Percentiles rank a stretch among this genome's conserved stretches.
Evolutionary conservation across 441 rosid species (phyloP).

Genomic region (Manihot esculenta): DNA sequence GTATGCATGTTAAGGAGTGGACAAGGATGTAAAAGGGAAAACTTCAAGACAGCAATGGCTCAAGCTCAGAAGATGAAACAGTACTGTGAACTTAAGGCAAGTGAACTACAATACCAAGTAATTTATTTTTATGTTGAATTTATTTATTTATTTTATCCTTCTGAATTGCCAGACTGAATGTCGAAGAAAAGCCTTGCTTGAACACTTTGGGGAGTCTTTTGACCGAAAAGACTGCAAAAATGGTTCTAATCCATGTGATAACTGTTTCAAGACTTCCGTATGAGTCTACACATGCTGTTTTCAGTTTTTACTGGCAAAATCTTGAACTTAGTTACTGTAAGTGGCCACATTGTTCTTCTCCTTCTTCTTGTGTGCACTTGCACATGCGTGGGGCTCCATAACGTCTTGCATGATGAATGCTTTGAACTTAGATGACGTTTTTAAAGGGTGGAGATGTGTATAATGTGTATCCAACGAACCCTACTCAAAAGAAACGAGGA

Average conservation of each 20-base stretch:
- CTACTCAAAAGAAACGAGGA: neutral
- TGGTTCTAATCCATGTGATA: slow-evolving; percentile 80
- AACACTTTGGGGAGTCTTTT: slow-evolving; percentile 80
- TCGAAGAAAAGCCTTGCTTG: slow-evolving; percentile 76
- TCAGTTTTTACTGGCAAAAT: neutral
- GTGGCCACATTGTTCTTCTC: slow-evolving; percentile 6
- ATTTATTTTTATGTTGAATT: neutral
- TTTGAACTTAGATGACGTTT: neutral
- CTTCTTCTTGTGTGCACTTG: slow-evolving; percentile 1
- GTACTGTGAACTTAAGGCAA: slow-evolving; percentile 92
- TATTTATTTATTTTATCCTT: slow-evolving; percentile 13
- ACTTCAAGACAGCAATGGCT: slow-evolving; percentile 81
- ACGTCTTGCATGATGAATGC: neutral
- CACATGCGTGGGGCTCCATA: slow-evolving; percentile 4
- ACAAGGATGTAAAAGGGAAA: slow-evolving; percentile 58
- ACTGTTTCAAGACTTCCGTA: slow-evolving; percentile 55
- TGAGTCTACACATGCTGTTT: slow-evolving; percentile 18
- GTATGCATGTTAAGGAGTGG: slow-evolving; percentile 92
- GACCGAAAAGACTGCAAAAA: slow-evolving; percentile 58
- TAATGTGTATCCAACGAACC: neutral
- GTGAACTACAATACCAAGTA: neutral
- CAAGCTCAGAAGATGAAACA: slow-evolving; percentile 89
- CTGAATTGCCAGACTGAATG: slow-evolving; percentile 61
- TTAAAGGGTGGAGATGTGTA: neutral
- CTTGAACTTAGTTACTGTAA: neutral